A percentile compares a stretch with the other conserved stretches of the same genome.
Evolutionary conservation across 2,329 filamentous ascomycete species (phyloP).

Genomic region (Colletotrichum spaethianum): DNA sequence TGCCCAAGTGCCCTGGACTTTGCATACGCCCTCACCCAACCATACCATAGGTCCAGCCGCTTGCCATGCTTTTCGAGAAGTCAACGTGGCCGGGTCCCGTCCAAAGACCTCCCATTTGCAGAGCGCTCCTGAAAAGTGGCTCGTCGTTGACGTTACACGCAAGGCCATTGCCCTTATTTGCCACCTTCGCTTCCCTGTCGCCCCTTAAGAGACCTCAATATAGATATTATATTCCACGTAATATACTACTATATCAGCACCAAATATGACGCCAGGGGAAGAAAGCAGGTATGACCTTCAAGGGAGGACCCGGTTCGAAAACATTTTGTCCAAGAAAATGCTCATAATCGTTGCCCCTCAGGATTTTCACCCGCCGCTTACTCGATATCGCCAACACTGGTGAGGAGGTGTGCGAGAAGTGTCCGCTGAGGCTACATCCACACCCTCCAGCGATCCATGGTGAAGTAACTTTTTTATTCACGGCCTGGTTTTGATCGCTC

Average conservation of each 20-base stretch:
- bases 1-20: neutral
- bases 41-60: neutral
- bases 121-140: neutral
- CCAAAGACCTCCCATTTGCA: neutral
- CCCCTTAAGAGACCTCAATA: constrained; percentile 23
- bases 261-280: constrained; percentile 15
- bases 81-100: constrained; percentile 14
- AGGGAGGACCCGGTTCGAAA: constrained; percentile 4
- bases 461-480: neutral
- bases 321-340: constrained; percentile 11
- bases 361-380: constrained; percentile 38
- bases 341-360: neutral
- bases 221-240: constrained; percentile 28
- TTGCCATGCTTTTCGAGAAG: neutral
- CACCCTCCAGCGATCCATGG: neutral
- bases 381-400: neutral
- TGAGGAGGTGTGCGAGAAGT: neutral
- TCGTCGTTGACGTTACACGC: neutral
- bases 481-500: neutral
- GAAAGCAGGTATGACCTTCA: neutral
- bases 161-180: constrained; percentile 25
- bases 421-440: neutral
- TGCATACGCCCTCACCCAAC: neutral
- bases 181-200: constrained; percentile 20
- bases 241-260: constrained; percentile 32